phyloP scores from a whole-genome alignment of 1,139 yeast genomes.

The Geotrichum bryndzae region DNA sequence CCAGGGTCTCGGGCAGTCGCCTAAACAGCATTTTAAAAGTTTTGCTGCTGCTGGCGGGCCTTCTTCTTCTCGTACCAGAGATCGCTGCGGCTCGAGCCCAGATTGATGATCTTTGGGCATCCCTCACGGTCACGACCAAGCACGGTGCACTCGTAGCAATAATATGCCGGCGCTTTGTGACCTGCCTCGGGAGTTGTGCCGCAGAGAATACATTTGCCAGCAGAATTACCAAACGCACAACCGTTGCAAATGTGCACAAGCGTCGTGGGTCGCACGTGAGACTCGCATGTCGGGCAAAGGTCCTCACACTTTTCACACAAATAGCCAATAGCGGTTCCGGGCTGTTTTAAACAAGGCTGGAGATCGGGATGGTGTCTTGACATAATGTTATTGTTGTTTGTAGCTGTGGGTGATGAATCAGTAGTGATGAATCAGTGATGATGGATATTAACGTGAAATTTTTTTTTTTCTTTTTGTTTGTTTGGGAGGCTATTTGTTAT shows the following conservation, averaged over 20 bases:
- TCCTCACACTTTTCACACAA: conserved; percentile 89
- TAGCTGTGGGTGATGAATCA: neutral
- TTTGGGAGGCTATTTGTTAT: neutral
- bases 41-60: conserved; percentile 3
- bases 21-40: neutral
- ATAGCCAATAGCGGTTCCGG: conserved; percentile 65
- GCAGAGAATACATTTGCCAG: conserved; percentile 68
- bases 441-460: neutral
- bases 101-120: conserved; percentile 77
- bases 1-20: neutral
- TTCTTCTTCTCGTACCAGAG: conserved; percentile 55
- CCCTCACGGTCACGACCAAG: conserved; percentile 85
- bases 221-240: conserved; percentile 68
- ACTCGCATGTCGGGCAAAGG: conserved; percentile 85
- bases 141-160: conserved; percentile 80
- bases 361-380: conserved; percentile 88
- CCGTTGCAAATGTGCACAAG: conserved; percentile 75
- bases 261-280: conserved; percentile 71
- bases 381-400: conserved; percentile 41
- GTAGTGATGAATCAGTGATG: neutral
- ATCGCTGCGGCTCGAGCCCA: conserved; percentile 72
- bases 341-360: conserved; percentile 77
- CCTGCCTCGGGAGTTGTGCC: conserved; percentile 46
- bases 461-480: too few species aligned
- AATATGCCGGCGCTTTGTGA: conserved; percentile 54